These are phyloP conservation scores for Spiraea crenata DNA, from an alignment of 331 rosid species.

Conservation along the genomic window DNA sequence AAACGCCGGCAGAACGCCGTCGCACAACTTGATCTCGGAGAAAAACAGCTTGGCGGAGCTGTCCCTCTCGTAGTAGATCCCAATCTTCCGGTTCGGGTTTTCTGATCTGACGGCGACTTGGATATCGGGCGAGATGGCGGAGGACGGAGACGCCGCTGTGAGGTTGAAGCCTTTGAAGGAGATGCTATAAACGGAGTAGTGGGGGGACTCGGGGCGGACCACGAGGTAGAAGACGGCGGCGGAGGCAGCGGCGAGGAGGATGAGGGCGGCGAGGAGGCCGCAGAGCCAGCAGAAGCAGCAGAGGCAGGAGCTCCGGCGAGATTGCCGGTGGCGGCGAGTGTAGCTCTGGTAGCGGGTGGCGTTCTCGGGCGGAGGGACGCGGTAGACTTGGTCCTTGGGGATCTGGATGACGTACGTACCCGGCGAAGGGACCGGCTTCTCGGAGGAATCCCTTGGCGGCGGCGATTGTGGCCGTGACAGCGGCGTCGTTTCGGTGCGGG, in stretches of 20 bases:
- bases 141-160: constrained; percentile 16
- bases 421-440: constrained; percentile 43
- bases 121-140: constrained; percentile 50
- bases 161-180: constrained; percentile 43
- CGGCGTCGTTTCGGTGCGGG: constrained; percentile 19
- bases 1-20: constrained; percentile 60
- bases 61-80: constrained; percentile 56
- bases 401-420: constrained; percentile 64
- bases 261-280: constrained; percentile 30
- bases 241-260: constrained; percentile 34
- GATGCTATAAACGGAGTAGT: constrained; percentile 44
- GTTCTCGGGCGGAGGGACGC: constrained; percentile 78
- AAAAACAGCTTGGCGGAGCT: constrained; percentile 47
- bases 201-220: constrained; percentile 51
- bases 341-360: constrained; percentile 43
- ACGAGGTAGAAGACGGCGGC: constrained; percentile 57
- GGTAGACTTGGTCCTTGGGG: constrained; percentile 80
- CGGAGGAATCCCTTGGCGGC: constrained; percentile 18
- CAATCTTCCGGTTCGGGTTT: constrained; percentile 64
- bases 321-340: constrained; percentile 32
- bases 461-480: constrained; percentile 17
- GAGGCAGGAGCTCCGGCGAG: constrained; percentile 32
- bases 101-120: constrained; percentile 44
- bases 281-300: constrained; percentile 46
- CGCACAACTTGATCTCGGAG: constrained; percentile 34